Conservation (phyloP, 768 basidiomycete genomes). For the Dentipellis sp. region DNA sequence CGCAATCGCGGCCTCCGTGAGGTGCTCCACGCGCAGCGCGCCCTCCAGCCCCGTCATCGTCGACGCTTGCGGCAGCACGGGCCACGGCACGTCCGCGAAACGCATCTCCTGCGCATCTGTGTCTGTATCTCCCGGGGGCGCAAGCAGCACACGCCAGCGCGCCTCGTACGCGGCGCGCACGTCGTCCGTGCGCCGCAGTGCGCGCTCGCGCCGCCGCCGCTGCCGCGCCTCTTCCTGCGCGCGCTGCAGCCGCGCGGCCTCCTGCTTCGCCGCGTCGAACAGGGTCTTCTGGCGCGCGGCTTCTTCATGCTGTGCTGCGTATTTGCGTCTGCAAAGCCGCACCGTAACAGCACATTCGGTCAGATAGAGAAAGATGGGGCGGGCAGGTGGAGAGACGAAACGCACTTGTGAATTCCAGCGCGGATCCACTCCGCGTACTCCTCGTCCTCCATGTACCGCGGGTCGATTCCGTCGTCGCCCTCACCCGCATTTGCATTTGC, state of each 20-base stretch:
- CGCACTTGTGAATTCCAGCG: conserved; percentile 75
- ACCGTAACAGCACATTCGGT: background rate
- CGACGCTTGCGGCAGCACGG: conserved; percentile 21
- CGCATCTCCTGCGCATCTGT: conserved; percentile 13
- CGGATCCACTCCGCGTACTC: conserved; percentile 86
- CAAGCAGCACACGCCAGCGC: conserved; percentile 36
- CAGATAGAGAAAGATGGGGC: background rate
- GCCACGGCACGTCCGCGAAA: conserved; percentile 61
- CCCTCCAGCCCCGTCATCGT: background rate
- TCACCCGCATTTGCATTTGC: conserved; percentile 31
- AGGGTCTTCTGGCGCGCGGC: conserved; percentile 45
- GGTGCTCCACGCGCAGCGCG: conserved; percentile 11
- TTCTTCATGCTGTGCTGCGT: conserved; percentile 59
- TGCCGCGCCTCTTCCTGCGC: conserved; percentile 43
- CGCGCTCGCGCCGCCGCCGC: conserved; percentile 38
- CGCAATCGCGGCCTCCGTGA: conserved; percentile 33
- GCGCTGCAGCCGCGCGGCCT: conserved; percentile 42
- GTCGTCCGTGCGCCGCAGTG: conserved; percentile 31
- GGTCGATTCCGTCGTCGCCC: conserved; percentile 23
- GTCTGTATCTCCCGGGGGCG: conserved; percentile 14
- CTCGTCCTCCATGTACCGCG: conserved; percentile 65
- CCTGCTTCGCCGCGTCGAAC: conserved; percentile 42
- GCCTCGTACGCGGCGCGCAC: conserved; percentile 48
- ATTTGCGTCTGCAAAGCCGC: conserved; percentile 41
- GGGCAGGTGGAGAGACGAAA: conserved; percentile 3